A percentile compares a stretch with the other conserved stretches of the same genome.
These are phyloP conservation scores for Neonectria hederae DNA, from an alignment of 2,329 filamentous ascomycete species.

Conservation along the genomic window DNA sequence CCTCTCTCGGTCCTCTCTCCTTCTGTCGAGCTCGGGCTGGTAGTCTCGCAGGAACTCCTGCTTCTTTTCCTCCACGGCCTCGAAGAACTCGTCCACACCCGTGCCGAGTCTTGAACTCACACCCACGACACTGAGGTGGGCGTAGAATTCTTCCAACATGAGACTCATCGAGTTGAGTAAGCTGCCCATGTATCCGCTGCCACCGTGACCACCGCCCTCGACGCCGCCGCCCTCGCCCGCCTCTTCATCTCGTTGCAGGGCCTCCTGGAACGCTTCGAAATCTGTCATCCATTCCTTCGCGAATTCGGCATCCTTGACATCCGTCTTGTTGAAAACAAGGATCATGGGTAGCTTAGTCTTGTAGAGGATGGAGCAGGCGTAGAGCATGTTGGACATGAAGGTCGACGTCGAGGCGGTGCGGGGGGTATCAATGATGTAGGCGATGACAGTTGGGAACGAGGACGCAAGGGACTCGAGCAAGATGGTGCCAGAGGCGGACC, in stretches of 20 bases:
- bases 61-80: constrained; percentile 85
- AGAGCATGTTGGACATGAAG: constrained; percentile 99
- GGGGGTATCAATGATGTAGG: constrained; percentile 97
- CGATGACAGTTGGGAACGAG: constrained; percentile 95
- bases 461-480: constrained; percentile 91
- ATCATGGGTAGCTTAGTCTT: constrained; percentile 99
- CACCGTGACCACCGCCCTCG: constrained; percentile 74
- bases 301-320: constrained; percentile 89
- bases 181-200: constrained; percentile 95
- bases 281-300: constrained; percentile 99
- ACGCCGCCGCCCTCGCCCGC: constrained; percentile 77
- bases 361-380: constrained; percentile 98
- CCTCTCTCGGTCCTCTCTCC: constrained; percentile 78
- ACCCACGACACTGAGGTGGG: constrained; percentile 89
- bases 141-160: constrained; percentile 97
- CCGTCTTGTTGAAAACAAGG: constrained; percentile 98
- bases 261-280: constrained; percentile 93
- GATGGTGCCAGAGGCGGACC: constrained; percentile 95
- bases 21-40: constrained; percentile 86
- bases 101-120: constrained; percentile 94
- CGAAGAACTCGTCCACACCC: constrained; percentile 93
- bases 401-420: constrained; percentile 92
- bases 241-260: constrained; percentile 82
- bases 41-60: constrained; percentile 92
- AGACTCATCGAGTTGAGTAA: constrained; percentile 97